Evolutionary conservation across 2,329 filamentous ascomycete genomes (phyloP).

Genomic region (Pyricularia grisea): DNA sequence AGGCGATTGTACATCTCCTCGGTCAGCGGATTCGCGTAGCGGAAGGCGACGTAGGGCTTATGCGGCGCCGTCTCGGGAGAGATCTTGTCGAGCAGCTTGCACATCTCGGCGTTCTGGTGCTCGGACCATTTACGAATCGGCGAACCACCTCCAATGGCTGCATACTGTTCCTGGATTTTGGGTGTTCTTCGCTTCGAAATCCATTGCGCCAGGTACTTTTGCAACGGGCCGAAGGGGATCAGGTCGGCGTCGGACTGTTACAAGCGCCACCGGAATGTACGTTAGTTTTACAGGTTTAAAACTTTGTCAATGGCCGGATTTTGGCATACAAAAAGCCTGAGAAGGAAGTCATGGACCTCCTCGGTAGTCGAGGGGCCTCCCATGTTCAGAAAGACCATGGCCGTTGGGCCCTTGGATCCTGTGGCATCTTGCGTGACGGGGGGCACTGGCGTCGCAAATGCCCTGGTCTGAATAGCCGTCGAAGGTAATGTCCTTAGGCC

Average conservation of each 20-base stretch:
- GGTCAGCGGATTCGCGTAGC: slow-evolving; percentile 87
- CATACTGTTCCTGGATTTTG: slow-evolving; percentile 94
- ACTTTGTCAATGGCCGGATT: slow-evolving; percentile 3
- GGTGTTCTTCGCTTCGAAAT: slow-evolving; percentile 82
- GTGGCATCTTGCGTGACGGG: slow-evolving; percentile 72
- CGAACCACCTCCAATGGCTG: slow-evolving; percentile 91
- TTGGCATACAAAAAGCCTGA: slow-evolving; percentile 73
- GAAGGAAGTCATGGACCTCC: slow-evolving; percentile 85
- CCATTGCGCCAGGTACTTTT: slow-evolving; percentile 81
- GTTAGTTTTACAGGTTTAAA: neutral
- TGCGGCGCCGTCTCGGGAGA: slow-evolving; percentile 92
- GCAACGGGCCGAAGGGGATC: slow-evolving; percentile 88
- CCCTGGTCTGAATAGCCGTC: slow-evolving; percentile 17
- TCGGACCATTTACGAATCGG: slow-evolving; percentile 98
- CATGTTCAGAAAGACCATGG: slow-evolving; percentile 99
- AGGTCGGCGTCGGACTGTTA: slow-evolving; percentile 78
- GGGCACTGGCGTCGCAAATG: slow-evolving; percentile 54
- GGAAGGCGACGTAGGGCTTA: slow-evolving; percentile 94
- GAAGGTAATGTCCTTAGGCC: slow-evolving; percentile 9
- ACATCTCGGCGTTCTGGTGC: slow-evolving; percentile 89
- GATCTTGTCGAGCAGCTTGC: slow-evolving; percentile 86
- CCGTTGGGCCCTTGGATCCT: slow-evolving; percentile 69
- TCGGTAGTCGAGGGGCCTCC: slow-evolving; percentile 81
- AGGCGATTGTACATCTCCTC: slow-evolving; percentile 85
- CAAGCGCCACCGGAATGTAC: too few relatives aligned